Base-by-base conservation (phyloP, 164 flowering plant genomes). In the Houttuynia cordata region DNA sequence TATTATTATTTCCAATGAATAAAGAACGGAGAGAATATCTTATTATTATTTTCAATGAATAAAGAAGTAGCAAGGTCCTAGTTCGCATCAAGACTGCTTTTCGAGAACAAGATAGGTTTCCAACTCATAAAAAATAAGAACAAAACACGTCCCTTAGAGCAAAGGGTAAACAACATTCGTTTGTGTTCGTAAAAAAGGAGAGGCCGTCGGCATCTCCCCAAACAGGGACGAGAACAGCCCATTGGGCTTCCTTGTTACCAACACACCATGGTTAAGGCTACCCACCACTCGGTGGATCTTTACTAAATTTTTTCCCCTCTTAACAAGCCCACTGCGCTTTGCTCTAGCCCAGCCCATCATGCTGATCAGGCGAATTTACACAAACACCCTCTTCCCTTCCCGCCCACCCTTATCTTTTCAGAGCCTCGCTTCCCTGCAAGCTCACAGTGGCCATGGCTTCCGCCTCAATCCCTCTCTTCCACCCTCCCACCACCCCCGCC, bases 221-320 rank as follows among this genome's bases (percentile, higher is more conserved):
- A 49, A 58, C 50, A 58, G 61, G 61, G 61, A 58, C 61, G 61
- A 45, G 61, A 58, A 58, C 61, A 56, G 61, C 61, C 61, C 39
- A 30, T 37, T 45, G 61, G 61, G 61, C 61, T 58, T 58, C 8
- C 61, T 40, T 52, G 55, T 52, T 52, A 52, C 55, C 24, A 20
- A 30, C 40, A 47, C 30, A 45, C 37, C 34, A 20, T 54, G 58
- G 58, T 56, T 22, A 56, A 56, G 58, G 58, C 58, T 56, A 56
- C 34, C 58, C 58, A 56, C 58, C n/a, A 23, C 10, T 6, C 55
- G 55, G 55, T 52, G 55, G 55, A 52, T 56, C 39, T 56, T 30
- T 56, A 56, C 39, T 37, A 13, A 30, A 56, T 24, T 56, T 56
- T 56, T 56, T 56, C 7, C 5, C 24, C 18, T 55, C 25, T 1